These are phyloP conservation scores for Larix kaempferi DNA, from an alignment of 75 land plant species.

Conservation along the genomic window DNA sequence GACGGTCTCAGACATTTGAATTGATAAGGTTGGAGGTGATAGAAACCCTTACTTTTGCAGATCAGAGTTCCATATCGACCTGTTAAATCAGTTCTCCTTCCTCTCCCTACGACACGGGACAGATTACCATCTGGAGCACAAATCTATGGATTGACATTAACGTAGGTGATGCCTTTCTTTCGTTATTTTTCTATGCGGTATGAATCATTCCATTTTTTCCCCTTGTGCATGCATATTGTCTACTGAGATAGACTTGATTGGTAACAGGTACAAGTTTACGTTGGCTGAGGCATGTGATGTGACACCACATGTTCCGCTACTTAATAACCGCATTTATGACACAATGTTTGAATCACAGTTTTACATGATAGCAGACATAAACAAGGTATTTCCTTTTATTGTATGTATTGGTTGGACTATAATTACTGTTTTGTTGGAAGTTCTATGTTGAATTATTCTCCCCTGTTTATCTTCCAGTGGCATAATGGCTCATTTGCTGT, in stretches of 20 bases:
- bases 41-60: conserved; percentile 35
- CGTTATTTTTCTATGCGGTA: background rate
- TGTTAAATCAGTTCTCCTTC: conserved; percentile 52
- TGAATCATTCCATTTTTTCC: background rate
- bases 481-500: background rate
- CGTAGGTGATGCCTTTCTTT: conserved; percentile 32
- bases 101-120: conserved; percentile 62
- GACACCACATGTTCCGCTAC: conserved; percentile 79
- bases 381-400: conserved; percentile 16
- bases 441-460: background rate
- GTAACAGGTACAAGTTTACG: conserved; percentile 85
- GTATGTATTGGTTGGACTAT: background rate
- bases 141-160: conserved; percentile 71
- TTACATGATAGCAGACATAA: conserved; percentile 83
- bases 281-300: conserved; percentile 77
- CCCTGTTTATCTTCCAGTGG: background rate
- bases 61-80: conserved; percentile 83
- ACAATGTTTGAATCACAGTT: conserved; percentile 97
- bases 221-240: background rate
- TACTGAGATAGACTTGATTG: conserved; percentile 15
- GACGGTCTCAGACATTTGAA: background rate
- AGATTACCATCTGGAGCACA: conserved; percentile 83
- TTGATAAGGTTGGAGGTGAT: background rate
- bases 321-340: conserved; percentile 91
- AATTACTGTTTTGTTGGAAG: background rate